phyloP scores from a whole-genome alignment of 768 basidiomycete species.

The Pleurotus salmoneostramineus region DNA sequence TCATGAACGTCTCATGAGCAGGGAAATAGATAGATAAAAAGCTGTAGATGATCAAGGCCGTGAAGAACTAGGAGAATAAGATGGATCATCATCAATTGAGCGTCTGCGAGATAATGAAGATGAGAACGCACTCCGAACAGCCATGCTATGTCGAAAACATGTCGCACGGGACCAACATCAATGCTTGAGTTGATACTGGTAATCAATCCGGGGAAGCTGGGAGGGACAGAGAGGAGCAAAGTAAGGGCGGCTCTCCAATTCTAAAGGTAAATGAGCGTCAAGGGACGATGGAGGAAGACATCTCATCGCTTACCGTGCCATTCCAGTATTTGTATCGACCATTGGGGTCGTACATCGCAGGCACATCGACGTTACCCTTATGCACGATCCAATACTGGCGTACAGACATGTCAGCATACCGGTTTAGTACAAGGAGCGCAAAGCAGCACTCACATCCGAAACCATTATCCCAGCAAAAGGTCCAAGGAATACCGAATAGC shows the following conservation, averaged over 20 bases:
- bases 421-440: background rate
- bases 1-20: slow-evolving; percentile 37
- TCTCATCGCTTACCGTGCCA: slow-evolving; percentile 55
- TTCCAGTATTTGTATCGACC: slow-evolving; percentile 77
- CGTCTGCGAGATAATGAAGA: background rate
- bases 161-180: slow-evolving; percentile 50
- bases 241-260: slow-evolving; percentile 81
- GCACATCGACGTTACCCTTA: slow-evolving; percentile 68
- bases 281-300: slow-evolving; percentile 2
- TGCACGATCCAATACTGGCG: slow-evolving; percentile 80
- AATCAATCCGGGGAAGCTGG: slow-evolving; percentile 75
- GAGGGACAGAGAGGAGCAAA: slow-evolving; percentile 62
- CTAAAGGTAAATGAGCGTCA: slow-evolving; percentile 25
- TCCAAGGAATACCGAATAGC: slow-evolving; percentile 83
- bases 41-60: slow-evolving; percentile 30
- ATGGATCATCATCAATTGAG: background rate
- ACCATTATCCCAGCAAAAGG: slow-evolving; percentile 76
- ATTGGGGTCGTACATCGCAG: slow-evolving; percentile 77
- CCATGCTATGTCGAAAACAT: slow-evolving; percentile 72
- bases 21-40: slow-evolving; percentile 35
- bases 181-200: slow-evolving; percentile 67
- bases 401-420: background rate
- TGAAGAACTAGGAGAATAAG: slow-evolving; percentile 29
- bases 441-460: slow-evolving; percentile 32
- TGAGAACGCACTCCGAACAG: slow-evolving; percentile 59